Conservation (phyloP, 805 yeast species). For the Geotrichum ghanense region DNA sequence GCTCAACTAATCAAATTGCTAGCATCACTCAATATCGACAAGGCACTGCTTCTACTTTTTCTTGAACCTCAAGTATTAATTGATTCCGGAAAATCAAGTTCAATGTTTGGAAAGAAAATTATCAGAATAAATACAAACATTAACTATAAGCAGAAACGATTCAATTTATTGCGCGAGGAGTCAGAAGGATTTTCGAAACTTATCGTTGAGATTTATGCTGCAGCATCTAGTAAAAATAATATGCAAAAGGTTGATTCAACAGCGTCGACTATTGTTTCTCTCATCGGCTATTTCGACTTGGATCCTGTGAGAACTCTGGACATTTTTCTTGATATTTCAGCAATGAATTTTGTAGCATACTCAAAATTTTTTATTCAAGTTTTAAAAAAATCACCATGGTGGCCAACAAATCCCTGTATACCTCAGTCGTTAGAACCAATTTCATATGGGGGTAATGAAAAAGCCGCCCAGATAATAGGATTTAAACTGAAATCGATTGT, state of each 20-base stretch:
- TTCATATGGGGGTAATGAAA: conserved; percentile 43
- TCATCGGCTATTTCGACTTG: conserved; percentile 65
- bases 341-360: conserved; percentile 32
- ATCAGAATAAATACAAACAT: conserved; percentile 32
- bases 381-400: conserved; percentile 48
- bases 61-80: conserved; percentile 18
- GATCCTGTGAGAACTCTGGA: conserved; percentile 67
- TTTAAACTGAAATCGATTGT: conserved; percentile 29
- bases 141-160: conserved; percentile 42
- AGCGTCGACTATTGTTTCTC: conserved; percentile 36
- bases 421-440: conserved; percentile 20
- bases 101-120: conserved; percentile 27
- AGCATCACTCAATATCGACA: conserved; percentile 14
- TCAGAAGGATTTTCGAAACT: conserved; percentile 68
- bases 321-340: conserved; percentile 42
- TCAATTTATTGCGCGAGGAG: conserved; percentile 60
- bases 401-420: conserved; percentile 41
- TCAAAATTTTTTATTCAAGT: conserved; percentile 38
- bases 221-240: conserved; percentile 33
- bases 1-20: conserved; percentile 10
- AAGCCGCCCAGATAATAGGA: conserved; percentile 45
- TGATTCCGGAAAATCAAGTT: conserved; percentile 20
- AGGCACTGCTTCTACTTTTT: conserved; percentile 13
- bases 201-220: conserved; percentile 35
- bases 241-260: conserved; percentile 23